These are phyloP conservation scores for Trypanosoma cruzi DNA, from an alignment of 208 protist genomes.

Conservation along the genomic window DNA sequence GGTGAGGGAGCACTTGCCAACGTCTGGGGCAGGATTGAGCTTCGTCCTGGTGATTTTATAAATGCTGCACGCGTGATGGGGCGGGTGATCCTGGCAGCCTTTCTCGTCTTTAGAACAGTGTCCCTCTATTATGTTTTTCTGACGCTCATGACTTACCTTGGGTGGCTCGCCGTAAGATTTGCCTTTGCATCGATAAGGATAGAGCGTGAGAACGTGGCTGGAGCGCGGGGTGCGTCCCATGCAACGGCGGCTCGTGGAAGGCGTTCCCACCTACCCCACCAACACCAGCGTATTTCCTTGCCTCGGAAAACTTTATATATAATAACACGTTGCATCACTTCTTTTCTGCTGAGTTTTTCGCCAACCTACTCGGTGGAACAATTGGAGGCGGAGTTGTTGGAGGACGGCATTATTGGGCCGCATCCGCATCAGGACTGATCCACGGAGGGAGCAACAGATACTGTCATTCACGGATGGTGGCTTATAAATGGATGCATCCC, in stretches of 20 bases:
- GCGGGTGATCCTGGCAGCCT: background rate
- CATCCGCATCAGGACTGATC: slow-evolving; percentile 15
- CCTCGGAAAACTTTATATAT: slow-evolving; percentile 49
- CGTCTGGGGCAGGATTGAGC: background rate
- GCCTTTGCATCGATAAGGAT: slow-evolving; percentile 9
- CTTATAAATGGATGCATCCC: background rate
- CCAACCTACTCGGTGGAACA: slow-evolving; percentile 67
- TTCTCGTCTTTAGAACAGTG: slow-evolving; percentile 14
- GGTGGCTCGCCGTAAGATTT: background rate
- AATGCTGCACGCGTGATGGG: background rate
- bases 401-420: slow-evolving; percentile 59
- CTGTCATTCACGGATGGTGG: background rate
- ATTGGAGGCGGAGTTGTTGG: slow-evolving; percentile 58
- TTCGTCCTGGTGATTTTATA: background rate
- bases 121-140: slow-evolving; percentile 13
- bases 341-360: slow-evolving; percentile 66
- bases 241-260: background rate
- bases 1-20: background rate
- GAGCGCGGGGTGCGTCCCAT: background rate
- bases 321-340: slow-evolving; percentile 52
- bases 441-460: background rate
- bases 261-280: background rate
- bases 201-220: background rate
- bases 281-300: slow-evolving; percentile 26
- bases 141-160: slow-evolving; percentile 3